Base-by-base conservation (phyloP, 164 flowering plant genomes). In the Amborella trichopoda region DNA sequence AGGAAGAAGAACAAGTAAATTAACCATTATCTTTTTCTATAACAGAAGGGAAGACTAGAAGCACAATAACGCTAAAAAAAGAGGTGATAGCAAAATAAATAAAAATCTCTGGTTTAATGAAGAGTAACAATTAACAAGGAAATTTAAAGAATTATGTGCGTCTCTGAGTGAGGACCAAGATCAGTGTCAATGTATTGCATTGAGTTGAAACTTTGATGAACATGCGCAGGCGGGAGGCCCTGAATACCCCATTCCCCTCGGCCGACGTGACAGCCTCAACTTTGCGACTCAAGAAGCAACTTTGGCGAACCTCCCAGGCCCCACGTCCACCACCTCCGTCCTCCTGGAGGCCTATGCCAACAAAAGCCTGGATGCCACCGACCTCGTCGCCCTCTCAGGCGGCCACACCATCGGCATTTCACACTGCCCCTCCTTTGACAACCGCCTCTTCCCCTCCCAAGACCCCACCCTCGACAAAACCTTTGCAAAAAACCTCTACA, bases 161-260 rank as follows among this genome's bases (percentile, higher is more conserved):
- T 44, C 6, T 30, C n/a, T n/a, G n/a, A n/a, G n/a, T n/a, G n/a
- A n/a, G n/a, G n/a, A n/a, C n/a, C n/a, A n/a, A n/a, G n/a, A n/a
- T n/a, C n/a, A n/a, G n/a, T n/a, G n/a, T n/a, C n/a, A n/a, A n/a
- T n/a, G n/a, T n/a, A n/a, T n/a, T n/a, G n/a, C n/a, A n/a, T n/a
- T n/a, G n/a, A n/a, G n/a, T n/a, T n/a, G n/a, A n/a, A n/a, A n/a
- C n/a, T n/a, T n/a, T n/a, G n/a, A n/a, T n/a, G n/a, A n/a, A n/a
- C n/a, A n/a, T n/a, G n/a, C n/a, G 49, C 73, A 78, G 83, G 61
- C 81, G 0, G 83, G 84, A 2, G 89, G 90, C 0, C 85, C 85
- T 0, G 52, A 72, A 12, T 81, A 76, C 33, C 44, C 43, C 1
- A 57, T 78, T 10, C 90, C 85, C 3, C 33, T 73, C 23, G 89